phyloP scores from a whole-genome alignment of 1,284 basidiomycete genomes.

The Apiotrichum veenhuisii region DNA sequence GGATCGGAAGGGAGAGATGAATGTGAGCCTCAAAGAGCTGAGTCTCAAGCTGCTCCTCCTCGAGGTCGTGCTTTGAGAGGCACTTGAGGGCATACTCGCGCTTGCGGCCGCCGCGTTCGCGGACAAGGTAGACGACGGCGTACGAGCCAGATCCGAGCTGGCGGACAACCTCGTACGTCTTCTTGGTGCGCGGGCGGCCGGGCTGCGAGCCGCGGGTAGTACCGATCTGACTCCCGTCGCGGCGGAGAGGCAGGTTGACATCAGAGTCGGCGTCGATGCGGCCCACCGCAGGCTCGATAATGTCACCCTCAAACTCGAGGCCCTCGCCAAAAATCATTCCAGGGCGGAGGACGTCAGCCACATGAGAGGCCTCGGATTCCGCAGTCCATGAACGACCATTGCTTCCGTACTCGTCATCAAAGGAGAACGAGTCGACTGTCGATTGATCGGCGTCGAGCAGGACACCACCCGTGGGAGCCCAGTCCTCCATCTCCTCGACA shows the following conservation, averaged over 20 bases:
- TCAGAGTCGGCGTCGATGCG: conserved; percentile 22
- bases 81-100: conserved; percentile 91
- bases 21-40: conserved; percentile 92
- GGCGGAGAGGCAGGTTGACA: conserved; percentile 31
- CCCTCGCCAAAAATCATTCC: conserved; percentile 48
- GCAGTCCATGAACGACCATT: conserved; percentile 19
- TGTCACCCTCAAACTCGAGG: conserved; percentile 44
- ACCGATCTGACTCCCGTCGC: conserved; percentile 42
- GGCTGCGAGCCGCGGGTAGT: conserved; percentile 14
- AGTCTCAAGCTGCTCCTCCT: conserved; percentile 75
- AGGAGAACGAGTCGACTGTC: conserved; percentile 8
- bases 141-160: conserved; percentile 83
- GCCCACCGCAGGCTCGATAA: conserved; percentile 42
- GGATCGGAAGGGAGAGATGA: conserved; percentile 85
- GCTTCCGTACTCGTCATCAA: conserved; percentile 22
- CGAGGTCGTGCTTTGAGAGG: conserved; percentile 85
- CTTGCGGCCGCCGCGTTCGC: conserved; percentile 76
- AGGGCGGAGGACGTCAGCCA: conserved; percentile 33
- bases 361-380: conserved; percentile 20
- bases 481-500: conserved; percentile 39
- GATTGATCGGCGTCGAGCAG: conserved; percentile 31
- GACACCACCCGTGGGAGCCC: conserved; percentile 43
- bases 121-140: conserved; percentile 88
- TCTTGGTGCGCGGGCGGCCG: conserved; percentile 23
- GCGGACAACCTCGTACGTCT: conserved; percentile 70